Percentiles rank a stretch among this genome's conserved stretches.
These are phyloP conservation scores for Croton laevigatus DNA, from an alignment of 441 rosid species.

Conservation along the genomic window DNA sequence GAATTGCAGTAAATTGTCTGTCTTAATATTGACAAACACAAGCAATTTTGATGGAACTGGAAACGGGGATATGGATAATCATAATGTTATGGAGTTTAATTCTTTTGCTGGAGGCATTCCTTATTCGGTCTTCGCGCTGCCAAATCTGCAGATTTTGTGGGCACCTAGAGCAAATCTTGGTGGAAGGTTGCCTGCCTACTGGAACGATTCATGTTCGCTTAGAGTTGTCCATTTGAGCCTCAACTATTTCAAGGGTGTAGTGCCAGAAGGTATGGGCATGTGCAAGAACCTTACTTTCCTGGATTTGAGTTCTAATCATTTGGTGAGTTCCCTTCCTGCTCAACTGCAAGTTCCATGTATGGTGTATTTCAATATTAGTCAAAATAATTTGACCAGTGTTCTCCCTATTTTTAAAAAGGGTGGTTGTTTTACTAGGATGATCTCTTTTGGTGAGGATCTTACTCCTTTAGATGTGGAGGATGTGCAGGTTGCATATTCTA, in stretches of 20 bases:
- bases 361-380: conserved; percentile 55
- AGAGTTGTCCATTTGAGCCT: conserved; percentile 53
- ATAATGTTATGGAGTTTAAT: conserved; percentile 47
- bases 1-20: conserved; percentile 45
- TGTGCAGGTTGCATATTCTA: conserved; percentile 30
- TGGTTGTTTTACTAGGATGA: conserved; percentile 28
- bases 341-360: conserved; percentile 56
- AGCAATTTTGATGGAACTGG: conserved; percentile 28
- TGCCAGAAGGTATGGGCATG: conserved; percentile 39
- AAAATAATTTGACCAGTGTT: conserved; percentile 44
- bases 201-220: conserved; percentile 49
- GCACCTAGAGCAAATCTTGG: conserved; percentile 67
- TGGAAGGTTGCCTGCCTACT: conserved; percentile 45
- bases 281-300: conserved; percentile 56
- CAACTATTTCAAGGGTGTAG: conserved; percentile 39
- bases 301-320: conserved; percentile 61
- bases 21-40: conserved; percentile 48
- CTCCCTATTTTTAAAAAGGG: conserved; percentile 40
- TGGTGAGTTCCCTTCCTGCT: conserved; percentile 46
- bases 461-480: conserved; percentile 34
- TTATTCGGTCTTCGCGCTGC: conserved; percentile 35
- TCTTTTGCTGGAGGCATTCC: conserved; percentile 54
- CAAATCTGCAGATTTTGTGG: conserved; percentile 56
- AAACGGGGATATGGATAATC: conserved; percentile 17
- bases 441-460: conserved; percentile 22